These are phyloP conservation scores for Ophidiomyces ophidiicola DNA, from an alignment of 2,329 filamentous ascomycete genomes.

Conservation along the genomic window DNA sequence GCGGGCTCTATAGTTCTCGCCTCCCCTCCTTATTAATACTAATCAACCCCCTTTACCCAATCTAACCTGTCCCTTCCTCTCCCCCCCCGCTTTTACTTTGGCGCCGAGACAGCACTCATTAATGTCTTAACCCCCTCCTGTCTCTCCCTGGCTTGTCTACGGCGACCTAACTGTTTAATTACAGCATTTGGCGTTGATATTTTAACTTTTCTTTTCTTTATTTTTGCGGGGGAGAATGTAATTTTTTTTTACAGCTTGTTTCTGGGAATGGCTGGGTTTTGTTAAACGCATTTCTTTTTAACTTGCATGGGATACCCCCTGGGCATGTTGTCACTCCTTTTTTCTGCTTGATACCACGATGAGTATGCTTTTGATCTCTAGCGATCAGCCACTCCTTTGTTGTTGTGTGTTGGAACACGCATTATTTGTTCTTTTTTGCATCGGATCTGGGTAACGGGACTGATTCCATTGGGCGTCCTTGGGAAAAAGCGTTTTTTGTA, in stretches of 20 bases:
- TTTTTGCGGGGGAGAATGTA: no score
- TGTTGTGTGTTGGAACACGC: conserved; percentile 8
- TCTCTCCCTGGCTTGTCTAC: background rate
- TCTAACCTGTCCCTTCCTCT: background rate
- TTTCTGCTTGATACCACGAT: conserved; percentile 2
- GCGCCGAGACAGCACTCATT: conserved; percentile 3
- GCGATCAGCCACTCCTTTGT: conserved; percentile 17
- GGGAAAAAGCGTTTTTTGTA: conserved; percentile 2
- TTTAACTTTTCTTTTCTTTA: conserved; percentile 4
- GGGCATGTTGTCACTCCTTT: conserved; percentile 12
- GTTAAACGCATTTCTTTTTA: conserved; percentile 12
- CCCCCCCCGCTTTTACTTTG: background rate
- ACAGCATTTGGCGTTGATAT: conserved; percentile 2
- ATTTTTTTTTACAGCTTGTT: no score
- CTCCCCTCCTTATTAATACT: no score
- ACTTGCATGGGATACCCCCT: conserved; percentile 8
- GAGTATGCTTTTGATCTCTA: conserved; percentile 10
- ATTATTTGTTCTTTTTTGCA: no score
- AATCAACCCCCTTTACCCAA: conserved; percentile 6
- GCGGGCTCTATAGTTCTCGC: no score
- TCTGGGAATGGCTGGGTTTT: conserved; percentile 13
- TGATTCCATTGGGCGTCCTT: conserved; percentile 8
- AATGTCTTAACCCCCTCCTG: background rate
- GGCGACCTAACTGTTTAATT: conserved; percentile 7
- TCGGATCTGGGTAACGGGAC: conserved; percentile 15